Evolutionary conservation across 331 rosid genomes (phyloP).

Genomic region (Malus hybrid): DNA sequence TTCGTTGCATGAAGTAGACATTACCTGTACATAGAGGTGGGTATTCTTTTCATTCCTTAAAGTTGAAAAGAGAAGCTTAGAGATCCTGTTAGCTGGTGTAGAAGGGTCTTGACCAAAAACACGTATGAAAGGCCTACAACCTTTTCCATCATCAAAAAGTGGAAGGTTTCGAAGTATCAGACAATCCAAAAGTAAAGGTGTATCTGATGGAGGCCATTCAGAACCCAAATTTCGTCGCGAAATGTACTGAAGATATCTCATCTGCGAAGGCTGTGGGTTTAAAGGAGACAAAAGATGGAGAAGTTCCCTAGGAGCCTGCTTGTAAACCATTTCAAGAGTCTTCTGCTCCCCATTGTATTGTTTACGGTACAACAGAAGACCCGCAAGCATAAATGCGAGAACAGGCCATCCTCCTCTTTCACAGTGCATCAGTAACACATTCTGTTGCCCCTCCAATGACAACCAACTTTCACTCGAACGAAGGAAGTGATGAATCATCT

Average conservation of each 20-base stretch:
- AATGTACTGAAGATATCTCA: constrained; percentile 96
- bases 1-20: constrained; percentile 21
- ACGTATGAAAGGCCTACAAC: constrained; percentile 78
- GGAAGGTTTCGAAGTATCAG: constrained; percentile 84
- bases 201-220: constrained; percentile 92
- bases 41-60: constrained; percentile 47
- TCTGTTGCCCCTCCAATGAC: constrained; percentile 93
- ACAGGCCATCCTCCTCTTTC: constrained; percentile 99
- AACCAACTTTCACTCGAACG: constrained; percentile 99
- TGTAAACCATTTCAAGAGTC: constrained; percentile 97
- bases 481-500: constrained; percentile 97
- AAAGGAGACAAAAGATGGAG: constrained; percentile 74
- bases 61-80: constrained; percentile 85
- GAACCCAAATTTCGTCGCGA: constrained; percentile 84
- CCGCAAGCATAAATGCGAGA: constrained; percentile 96
- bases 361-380: constrained; percentile 82
- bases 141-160: constrained; percentile 63
- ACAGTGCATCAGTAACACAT: constrained; percentile 95
- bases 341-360: constrained; percentile 92
- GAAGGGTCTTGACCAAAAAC: constrained; percentile 86
- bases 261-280: constrained; percentile 95
- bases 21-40: constrained; percentile 81
- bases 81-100: constrained; percentile 65
- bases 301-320: constrained; percentile 96
- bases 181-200: constrained; percentile 80